These are phyloP conservation scores for Homolaphlyctis polyrhiza DNA, from an alignment of 371 early-diverging fungal species.

Conservation along the genomic window DNA sequence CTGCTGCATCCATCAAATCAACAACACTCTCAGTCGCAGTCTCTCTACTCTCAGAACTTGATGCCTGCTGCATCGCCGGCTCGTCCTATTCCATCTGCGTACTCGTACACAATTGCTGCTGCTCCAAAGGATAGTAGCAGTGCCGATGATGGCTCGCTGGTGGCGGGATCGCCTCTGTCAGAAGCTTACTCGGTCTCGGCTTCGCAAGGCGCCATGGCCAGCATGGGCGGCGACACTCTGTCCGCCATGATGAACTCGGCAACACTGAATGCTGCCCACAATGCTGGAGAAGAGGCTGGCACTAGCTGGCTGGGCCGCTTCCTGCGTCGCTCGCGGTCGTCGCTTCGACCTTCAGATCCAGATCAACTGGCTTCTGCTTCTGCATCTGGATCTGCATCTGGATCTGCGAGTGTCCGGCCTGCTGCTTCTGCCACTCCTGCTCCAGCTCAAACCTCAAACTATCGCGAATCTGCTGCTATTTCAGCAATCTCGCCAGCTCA, in stretches of 20 bases:
- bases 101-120: neutral
- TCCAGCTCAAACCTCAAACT: neutral
- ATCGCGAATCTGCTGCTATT: no score
- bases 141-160: slow-evolving; percentile 7
- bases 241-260: neutral
- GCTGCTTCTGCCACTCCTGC: no score
- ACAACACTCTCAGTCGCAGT: neutral
- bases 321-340: neutral
- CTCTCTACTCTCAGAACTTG: neutral
- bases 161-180: slow-evolving; percentile 20
- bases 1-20: no score
- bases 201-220: slow-evolving; percentile 1
- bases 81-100: neutral
- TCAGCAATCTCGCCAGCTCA: neutral
- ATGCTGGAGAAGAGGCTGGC: neutral
- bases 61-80: neutral
- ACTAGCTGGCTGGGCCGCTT: neutral
- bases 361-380: no score
- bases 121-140: neutral
- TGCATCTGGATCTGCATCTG: no score
- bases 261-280: neutral
- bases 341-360: no score
- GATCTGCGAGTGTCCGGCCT: no score
- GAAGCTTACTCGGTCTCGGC: slow-evolving; percentile 7
- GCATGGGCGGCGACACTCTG: neutral